A percentile compares a stretch with the other conserved stretches of the same genome.
These are phyloP conservation scores for Rubia tinctorum DNA, from an alignment of 305 asterid species.

Conservation along the genomic window DNA sequence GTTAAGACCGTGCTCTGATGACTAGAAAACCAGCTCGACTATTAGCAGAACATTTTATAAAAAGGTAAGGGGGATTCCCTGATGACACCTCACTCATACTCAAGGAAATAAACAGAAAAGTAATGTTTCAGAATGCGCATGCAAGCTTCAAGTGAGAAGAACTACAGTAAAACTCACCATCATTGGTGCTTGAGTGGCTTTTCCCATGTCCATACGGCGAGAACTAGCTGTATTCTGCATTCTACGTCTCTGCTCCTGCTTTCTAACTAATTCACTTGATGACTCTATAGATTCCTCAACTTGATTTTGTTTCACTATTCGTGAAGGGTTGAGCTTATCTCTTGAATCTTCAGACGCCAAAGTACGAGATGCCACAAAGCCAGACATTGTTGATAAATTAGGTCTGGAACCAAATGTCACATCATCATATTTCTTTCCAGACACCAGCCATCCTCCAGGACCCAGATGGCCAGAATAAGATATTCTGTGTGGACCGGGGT, in stretches of 20 bases:
- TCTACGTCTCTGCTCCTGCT: slow-evolving; percentile 37
- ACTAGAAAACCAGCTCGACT: neutral
- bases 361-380: slow-evolving; percentile 48
- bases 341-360: slow-evolving; percentile 41
- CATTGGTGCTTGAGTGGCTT: slow-evolving; percentile 36
- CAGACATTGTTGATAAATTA: slow-evolving; percentile 38
- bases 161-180: slow-evolving; percentile 37
- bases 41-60: neutral
- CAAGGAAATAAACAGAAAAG: neutral
- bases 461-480: slow-evolving; percentile 75
- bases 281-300: slow-evolving; percentile 38
- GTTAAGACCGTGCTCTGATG: neutral
- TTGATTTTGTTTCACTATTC: slow-evolving; percentile 32
- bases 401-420: slow-evolving; percentile 32
- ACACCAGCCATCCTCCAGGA: slow-evolving; percentile 46
- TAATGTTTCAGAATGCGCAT: neutral
- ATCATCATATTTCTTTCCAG: slow-evolving; percentile 39
- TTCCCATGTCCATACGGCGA: slow-evolving; percentile 36
- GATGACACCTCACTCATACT: neutral
- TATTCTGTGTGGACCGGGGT: slow-evolving; percentile 31
- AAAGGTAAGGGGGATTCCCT: neutral
- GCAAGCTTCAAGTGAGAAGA: slow-evolving; percentile 4
- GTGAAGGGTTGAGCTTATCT: slow-evolving; percentile 29
- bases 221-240: slow-evolving; percentile 36
- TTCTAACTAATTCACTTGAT: slow-evolving; percentile 40